A percentile compares a stretch with the other conserved stretches of the same genome.
Evolutionary conservation across 2,329 filamentous ascomycete genomes (phyloP).

Genomic region (Aureobasidium musti): DNA sequence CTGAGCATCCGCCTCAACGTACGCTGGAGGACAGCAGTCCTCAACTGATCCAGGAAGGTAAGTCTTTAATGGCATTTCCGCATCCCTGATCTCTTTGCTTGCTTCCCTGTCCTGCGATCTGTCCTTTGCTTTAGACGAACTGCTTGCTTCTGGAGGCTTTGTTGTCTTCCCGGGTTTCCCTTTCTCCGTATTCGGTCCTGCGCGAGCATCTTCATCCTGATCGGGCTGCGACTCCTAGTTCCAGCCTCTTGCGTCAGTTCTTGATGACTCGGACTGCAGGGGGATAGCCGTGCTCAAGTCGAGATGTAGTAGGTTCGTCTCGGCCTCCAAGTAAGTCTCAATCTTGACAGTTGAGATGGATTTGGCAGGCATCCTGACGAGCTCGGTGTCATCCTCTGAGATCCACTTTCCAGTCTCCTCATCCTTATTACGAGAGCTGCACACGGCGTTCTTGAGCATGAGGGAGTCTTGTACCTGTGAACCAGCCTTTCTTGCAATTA

Average conservation of each 20-base stretch:
- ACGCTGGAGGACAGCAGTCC: background rate
- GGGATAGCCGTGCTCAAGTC: background rate
- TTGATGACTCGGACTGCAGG: background rate
- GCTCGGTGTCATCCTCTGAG: background rate
- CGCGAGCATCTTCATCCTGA: background rate
- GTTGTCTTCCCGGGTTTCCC: background rate
- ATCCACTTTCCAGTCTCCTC: background rate
- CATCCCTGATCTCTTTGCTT: background rate
- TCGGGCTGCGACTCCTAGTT: background rate
- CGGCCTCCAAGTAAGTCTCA: background rate
- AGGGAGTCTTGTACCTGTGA: background rate
- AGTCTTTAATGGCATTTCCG: background rate
- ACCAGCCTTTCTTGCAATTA: background rate
- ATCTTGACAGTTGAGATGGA: background rate
- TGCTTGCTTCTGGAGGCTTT: background rate
- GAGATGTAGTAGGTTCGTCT: background rate
- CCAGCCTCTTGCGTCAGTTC: background rate
- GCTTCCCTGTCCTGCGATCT: background rate
- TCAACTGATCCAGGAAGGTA: background rate
- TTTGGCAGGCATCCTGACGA: background rate
- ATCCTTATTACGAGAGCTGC: background rate
- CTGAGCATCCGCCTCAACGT: background rate
- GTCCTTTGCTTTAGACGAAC: background rate
- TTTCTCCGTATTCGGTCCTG: background rate
- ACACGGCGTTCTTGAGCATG: background rate